Evolutionary conservation across 768 basidiomycete species (phyloP).

Genomic region (Macrocybe gigantea): DNA sequence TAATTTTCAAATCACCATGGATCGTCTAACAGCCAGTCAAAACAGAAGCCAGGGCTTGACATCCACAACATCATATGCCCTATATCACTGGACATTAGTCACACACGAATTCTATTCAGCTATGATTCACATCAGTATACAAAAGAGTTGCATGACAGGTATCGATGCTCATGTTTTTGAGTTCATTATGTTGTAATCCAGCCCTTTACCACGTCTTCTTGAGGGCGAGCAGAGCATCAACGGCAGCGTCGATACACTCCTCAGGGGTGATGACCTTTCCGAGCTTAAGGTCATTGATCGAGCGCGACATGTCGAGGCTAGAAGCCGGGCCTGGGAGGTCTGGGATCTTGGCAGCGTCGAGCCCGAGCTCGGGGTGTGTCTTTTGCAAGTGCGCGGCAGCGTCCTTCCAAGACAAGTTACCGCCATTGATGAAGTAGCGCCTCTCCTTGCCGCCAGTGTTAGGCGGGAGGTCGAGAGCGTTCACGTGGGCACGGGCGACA

Average conservation of each 20-base stretch:
- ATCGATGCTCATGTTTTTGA: too few species aligned
- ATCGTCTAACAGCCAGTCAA: too few species aligned
- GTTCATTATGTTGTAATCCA: not conserved
- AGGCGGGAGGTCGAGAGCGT: slow-evolving; percentile 20
- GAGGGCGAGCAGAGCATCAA: not conserved
- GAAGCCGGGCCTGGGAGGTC: slow-evolving; percentile 6
- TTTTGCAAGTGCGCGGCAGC: slow-evolving; percentile 20
- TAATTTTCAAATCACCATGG: too few species aligned
- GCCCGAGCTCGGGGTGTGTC: slow-evolving; percentile 10
- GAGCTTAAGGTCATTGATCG: not conserved
- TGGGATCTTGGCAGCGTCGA: slow-evolving; percentile 8
- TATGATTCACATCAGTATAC: too few species aligned
- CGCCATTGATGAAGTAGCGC: slow-evolving; percentile 23
- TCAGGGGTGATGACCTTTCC: not conserved
- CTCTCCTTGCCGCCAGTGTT: slow-evolving; percentile 14
- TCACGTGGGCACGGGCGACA: slow-evolving; percentile 27
- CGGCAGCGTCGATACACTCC: not conserved
- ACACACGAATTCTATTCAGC: too few species aligned
- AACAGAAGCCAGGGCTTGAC: too few species aligned
- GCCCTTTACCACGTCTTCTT: not conserved
- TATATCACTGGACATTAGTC: too few species aligned
- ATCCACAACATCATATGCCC: too few species aligned
- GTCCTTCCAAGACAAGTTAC: slow-evolving; percentile 23
- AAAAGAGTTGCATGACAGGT: too few species aligned
- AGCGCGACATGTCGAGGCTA: slow-evolving; percentile 8